These are phyloP conservation scores for Auricularia sp. DNA, from an alignment of 768 basidiomycete species.

Conservation along the genomic window DNA sequence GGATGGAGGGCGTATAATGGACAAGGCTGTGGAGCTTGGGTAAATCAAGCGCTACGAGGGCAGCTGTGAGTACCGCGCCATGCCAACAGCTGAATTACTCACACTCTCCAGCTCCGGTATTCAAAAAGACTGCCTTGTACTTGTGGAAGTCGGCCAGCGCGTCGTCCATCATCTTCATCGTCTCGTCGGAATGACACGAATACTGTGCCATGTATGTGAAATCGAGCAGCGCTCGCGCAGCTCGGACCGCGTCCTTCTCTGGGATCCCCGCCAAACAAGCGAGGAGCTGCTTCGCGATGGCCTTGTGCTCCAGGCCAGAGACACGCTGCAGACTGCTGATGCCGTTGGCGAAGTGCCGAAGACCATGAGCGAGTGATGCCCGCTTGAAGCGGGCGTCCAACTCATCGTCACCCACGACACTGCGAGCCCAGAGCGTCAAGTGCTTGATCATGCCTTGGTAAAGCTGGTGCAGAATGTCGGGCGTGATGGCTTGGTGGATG, in stretches of 20 bases:
- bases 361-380: slow-evolving; percentile 5
- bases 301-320: slow-evolving; percentile 8
- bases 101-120: neutral
- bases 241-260: slow-evolving; percentile 1
- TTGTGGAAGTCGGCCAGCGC: slow-evolving; percentile 27
- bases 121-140: slow-evolving; percentile 1
- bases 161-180: slow-evolving; percentile 14
- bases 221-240: slow-evolving; percentile 13
- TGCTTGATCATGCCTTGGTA: slow-evolving; percentile 12
- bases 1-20: slow-evolving; percentile 27
- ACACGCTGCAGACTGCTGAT: slow-evolving; percentile 8
- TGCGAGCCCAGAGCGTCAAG: slow-evolving; percentile 5
- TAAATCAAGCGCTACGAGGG: slow-evolving; percentile 24
- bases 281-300: slow-evolving; percentile 6
- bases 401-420: neutral
- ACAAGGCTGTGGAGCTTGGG: slow-evolving; percentile 31
- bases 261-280: neutral
- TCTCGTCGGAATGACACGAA: slow-evolving; percentile 5
- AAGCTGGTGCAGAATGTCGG: slow-evolving; percentile 16
- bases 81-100: slow-evolving; percentile 11
- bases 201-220: slow-evolving; percentile 21
- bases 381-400: slow-evolving; percentile 8
- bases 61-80: neutral
- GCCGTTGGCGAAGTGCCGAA: slow-evolving; percentile 11
- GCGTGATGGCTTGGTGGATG: slow-evolving; percentile 11